Conservation (phyloP, 768 basidiomycete genomes). For the Suillus luteus region DNA sequence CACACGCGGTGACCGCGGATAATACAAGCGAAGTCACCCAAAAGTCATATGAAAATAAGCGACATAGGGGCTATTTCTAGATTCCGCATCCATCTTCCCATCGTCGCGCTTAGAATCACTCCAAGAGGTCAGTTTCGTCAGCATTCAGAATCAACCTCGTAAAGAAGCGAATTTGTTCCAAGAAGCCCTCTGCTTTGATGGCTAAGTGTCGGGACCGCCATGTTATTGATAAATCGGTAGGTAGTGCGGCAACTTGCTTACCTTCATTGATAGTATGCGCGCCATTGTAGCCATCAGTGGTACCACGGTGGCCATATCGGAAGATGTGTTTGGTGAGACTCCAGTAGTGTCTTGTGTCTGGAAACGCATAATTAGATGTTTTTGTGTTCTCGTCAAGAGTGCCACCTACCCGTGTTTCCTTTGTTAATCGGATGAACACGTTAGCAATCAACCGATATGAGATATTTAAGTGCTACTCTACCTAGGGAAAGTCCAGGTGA, state of each 20-base stretch:
- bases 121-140: constrained; percentile 29
- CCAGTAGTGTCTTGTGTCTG: constrained; percentile 50
- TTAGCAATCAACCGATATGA: constrained; percentile 12
- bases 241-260: constrained; percentile 9
- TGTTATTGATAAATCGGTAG: constrained; percentile 12
- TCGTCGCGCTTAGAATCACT: constrained; percentile 11
- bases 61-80: constrained; percentile 5
- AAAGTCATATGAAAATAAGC: not conserved
- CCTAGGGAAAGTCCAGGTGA: constrained; percentile 37
- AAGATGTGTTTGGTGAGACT: constrained; percentile 47
- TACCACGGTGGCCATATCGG: constrained; percentile 42
- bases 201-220: constrained; percentile 18
- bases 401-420: constrained; percentile 28
- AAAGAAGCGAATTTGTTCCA: constrained; percentile 35
- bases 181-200: constrained; percentile 30
- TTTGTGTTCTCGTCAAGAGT: constrained; percentile 18
- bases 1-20: not conserved
- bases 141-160: constrained; percentile 36
- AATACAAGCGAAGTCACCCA: not conserved
- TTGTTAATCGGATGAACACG: not conserved
- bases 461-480: constrained; percentile 8
- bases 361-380: constrained; percentile 22
- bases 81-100: not conserved
- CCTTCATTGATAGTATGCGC: constrained; percentile 33
- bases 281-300: constrained; percentile 38